Evolutionary conservation across 371 early-diverging fungal genomes (phyloP), one percentile per base, ranked within the genome.

Genomic region (Rhizopus delemar): DNA sequence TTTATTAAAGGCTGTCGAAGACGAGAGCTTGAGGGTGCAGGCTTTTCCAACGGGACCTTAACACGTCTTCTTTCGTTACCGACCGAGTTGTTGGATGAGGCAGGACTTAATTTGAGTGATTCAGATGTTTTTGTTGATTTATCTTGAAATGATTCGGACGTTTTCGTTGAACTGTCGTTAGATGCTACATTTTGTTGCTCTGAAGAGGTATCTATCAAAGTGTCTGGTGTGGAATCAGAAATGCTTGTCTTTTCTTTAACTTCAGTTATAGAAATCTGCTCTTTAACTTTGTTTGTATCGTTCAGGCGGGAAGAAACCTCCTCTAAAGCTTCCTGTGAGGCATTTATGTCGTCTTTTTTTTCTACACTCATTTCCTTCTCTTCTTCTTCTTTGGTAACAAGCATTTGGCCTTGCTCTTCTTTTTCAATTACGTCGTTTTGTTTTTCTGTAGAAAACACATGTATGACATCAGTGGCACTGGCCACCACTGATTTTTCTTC

Each of bases 1-100:
- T 51, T 51, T 13, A 56, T 43, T 0, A 29, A 9, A 34, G 57
- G 57, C 29, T 56, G 57, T 28, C 57, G 33, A 3, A 56, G 48
- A 15, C 46, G 57, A 8, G 57, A 56, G 35, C 34, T 15, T 1
- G 56, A 55, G n/a, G 56, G 28, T n/a, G 11, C 43, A 15, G 43
- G 15, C n/a, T n/a, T 6, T 43, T 43, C 43, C 15, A 15, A 43
- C 5, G 13, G 13, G n/a, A n/a, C 7, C n/a, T 15, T 43, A n/a
- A 11, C n/a, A 15, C 13, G 5, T 13, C n/a, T 43, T 11, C 5
- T 13, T 43, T 43, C 43, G 5, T 43, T 43, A 43, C 43, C 13
- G 12, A n/a, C 43, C 4, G 43, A 43, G 15, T 43, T 43, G 11
- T 43, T 43, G 15, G 43, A 43, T n/a, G 43, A 43, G 1, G 2